phyloP scores from a whole-genome alignment of 1,139 yeast species.

The Magnusiomyces suaveolens region DNA sequence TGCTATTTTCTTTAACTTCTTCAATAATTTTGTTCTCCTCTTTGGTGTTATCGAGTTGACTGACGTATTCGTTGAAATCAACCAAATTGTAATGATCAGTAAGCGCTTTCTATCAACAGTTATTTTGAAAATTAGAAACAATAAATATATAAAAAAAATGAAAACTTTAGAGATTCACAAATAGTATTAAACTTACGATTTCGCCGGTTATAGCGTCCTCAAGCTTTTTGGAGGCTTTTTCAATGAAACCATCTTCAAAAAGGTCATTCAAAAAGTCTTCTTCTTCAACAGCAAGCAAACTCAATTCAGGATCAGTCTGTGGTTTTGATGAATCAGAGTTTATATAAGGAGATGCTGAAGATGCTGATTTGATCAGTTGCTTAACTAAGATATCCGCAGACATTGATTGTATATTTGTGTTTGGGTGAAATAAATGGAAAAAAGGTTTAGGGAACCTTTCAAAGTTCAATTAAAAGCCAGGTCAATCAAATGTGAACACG shows the following conservation, averaged over 20 bases:
- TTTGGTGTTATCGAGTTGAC: slow-evolving; percentile 5
- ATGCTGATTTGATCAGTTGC: not conserved
- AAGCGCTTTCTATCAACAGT: slow-evolving; percentile 5
- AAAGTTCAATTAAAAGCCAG: too few species aligned
- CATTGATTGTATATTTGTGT: too few species aligned
- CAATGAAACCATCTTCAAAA: slow-evolving; percentile 7
- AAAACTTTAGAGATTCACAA: too few species aligned
- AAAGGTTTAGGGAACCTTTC: too few species aligned
- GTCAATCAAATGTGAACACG: too few species aligned
- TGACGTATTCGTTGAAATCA: slow-evolving; percentile 9
- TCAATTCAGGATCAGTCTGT: too few species aligned
- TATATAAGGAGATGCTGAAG: not conserved
- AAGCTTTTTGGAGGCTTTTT: slow-evolving; percentile 6
- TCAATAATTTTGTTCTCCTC: slow-evolving; percentile 8
- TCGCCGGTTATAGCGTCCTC: slow-evolving; percentile 7
- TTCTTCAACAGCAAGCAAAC: too few species aligned
- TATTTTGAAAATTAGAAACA: not conserved
- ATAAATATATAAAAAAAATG: not conserved
- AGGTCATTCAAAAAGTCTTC: slow-evolving; percentile 7
- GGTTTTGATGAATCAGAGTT: too few species aligned
- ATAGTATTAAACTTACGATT: slow-evolving; percentile 7
- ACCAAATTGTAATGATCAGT: not conserved
- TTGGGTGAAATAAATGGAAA: too few species aligned
- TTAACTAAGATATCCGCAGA: not conserved
- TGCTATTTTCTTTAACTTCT: slow-evolving; percentile 10